Conservation (phyloP, 2,329 filamentous ascomycete species). For the Talaromyces sp. region DNA sequence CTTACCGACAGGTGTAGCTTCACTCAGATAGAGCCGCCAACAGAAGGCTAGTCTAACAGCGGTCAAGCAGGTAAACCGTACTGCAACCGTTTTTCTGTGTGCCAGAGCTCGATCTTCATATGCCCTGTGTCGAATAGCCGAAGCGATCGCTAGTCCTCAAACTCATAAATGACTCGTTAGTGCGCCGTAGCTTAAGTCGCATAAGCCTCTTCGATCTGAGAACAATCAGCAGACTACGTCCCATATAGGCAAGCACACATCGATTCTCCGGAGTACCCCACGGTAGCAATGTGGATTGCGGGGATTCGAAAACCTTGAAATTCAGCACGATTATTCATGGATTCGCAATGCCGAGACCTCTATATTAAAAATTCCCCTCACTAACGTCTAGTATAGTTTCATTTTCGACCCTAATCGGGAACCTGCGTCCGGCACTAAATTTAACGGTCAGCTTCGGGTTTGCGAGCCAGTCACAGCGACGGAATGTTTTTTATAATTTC, state of each 20-base stretch:
- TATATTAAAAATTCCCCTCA: not conserved
- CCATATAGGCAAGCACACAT: not conserved
- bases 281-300: not conserved
- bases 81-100: not conserved
- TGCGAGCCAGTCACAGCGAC: not conserved
- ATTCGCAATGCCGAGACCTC: not conserved
- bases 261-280: not conserved
- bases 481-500: not conserved
- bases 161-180: not conserved
- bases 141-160: too few relatives aligned
- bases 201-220: not conserved
- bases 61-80: not conserved
- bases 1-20: not conserved
- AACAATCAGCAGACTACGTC: not conserved
- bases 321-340: not conserved
- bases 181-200: not conserved
- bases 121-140: not conserved
- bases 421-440: constrained; percentile 1
- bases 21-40: not conserved
- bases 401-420: not conserved
- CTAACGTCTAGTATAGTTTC: not conserved
- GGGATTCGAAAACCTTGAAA: not conserved
- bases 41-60: not conserved
- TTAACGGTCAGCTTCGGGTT: not conserved
- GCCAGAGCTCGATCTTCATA: not conserved